A percentile compares a stretch with the other conserved stretches of the same genome.
Evolutionary conservation across 768 basidiomycete genomes (phyloP).

Genomic region (Termitomyces eurrhizus): DNA sequence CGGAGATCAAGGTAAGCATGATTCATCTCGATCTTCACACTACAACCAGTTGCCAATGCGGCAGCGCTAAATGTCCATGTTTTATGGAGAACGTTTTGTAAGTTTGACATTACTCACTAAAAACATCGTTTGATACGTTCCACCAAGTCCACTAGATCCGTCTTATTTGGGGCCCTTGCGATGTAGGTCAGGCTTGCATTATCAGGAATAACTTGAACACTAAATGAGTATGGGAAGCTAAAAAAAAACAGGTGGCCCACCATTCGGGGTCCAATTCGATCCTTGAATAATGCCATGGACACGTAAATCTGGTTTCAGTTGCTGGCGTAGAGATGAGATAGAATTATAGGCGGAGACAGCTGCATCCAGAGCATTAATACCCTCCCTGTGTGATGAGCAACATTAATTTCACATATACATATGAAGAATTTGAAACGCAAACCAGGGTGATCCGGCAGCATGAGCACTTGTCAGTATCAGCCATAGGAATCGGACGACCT

Average conservation of each 20-base stretch:
- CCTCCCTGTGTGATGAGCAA: conserved; percentile 49
- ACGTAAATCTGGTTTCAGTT: conserved; percentile 78
- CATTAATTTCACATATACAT: not conserved
- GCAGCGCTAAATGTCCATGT: conserved; percentile 47
- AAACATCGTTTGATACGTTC: conserved; percentile 69
- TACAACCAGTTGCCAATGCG: conserved; percentile 58
- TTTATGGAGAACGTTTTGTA: conserved; percentile 7
- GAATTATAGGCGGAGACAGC: conserved; percentile 81
- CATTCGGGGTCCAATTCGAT: conserved; percentile 64
- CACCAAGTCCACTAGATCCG: conserved; percentile 49
- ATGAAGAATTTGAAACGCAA: conserved; percentile 3
- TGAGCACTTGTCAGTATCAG: conserved; percentile 51
- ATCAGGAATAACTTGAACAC: conserved; percentile 70
- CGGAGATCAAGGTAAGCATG: conserved; percentile 51
- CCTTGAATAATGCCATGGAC: conserved; percentile 77
- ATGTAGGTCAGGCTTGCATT: conserved; percentile 73
- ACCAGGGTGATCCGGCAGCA: conserved; percentile 78
- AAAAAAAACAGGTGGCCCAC: conserved; percentile 31
- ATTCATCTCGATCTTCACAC: conserved; percentile 38
- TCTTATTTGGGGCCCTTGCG: conserved; percentile 62
- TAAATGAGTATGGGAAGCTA: not conserved
- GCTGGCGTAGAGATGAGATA: conserved; percentile 80
- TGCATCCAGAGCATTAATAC: conserved; percentile 83
- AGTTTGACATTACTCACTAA: conserved; percentile 41
- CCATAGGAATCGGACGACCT: conserved; percentile 4